Evolutionary conservation across 2,329 filamentous ascomycete species (phyloP), one percentile per base, ranked within the genome.

Genomic region (Hypoxylon rubiginosum): DNA sequence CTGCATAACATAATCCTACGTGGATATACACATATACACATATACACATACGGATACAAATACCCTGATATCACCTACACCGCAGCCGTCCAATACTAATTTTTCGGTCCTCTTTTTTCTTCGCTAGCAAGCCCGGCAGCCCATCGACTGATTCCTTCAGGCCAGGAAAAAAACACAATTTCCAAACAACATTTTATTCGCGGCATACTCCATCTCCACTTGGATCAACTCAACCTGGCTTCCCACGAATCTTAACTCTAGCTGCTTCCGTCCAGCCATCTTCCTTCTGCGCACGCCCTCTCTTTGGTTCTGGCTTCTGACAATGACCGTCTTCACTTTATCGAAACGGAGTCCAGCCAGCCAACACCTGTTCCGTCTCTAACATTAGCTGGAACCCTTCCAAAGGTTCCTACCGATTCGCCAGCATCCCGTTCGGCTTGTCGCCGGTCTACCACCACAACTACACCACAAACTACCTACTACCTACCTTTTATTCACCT

Each of bases 321-420:
- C 71, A 68, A 78, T 78, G 76, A 78, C 73, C 65, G 70, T 68
- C 73, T 73, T 64, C 68, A 69, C 71, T 59, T 64, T 21, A 54
- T 68, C 69, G 45, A 71, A 72, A 66, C 72, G 70, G 67, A 75
- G 67, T 76, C 67, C 66, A 60, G 64, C 66, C 72, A 64, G 67
- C 58, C 64, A 67, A 58, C 69, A 66, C 54, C 55, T 72, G 63
- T 69, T 71, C 62, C 69, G 70, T 61, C 75, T 77, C 73, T 78
- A 76, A 75, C 76, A 78, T 72, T 74, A 71, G 69, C 69, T 72
- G 71, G 76, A 75, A 77, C 74, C 76, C 73, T 68, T 64, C 59
- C 67, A 70, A 74, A 74, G 76, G 76, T 77, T 78, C 75, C 75
- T 74, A 62, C 67, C 66, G 67, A 67, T 64, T 64, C 41, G 51